A percentile compares a stretch with the other conserved stretches of the same genome.
Conservation (phyloP, 2,329 filamentous ascomycete genomes). For the Hymenotorrendiella dingleyae region DNA sequence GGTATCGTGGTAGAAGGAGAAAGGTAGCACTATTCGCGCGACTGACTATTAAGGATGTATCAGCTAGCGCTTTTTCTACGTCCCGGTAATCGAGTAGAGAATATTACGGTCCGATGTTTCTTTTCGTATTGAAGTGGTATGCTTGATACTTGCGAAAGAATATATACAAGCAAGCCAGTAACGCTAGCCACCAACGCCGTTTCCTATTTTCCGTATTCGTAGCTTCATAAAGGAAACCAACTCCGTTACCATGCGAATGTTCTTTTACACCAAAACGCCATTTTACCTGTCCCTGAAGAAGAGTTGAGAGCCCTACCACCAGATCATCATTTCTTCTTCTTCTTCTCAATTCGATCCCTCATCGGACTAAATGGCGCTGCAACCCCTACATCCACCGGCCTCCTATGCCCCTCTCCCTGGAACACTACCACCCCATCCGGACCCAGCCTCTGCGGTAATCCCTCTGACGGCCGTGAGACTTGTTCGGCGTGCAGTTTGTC, state of each 20-base stretch:
- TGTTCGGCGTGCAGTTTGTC: constrained; percentile 84
- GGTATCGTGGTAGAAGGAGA: too few relatives aligned
- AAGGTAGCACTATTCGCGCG: too few relatives aligned
- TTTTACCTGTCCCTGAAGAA: too few relatives aligned
- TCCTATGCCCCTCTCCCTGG: constrained; percentile 33
- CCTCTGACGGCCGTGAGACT: constrained; percentile 54
- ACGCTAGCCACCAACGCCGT: neutral
- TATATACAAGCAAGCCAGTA: neutral
- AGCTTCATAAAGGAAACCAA: constrained; percentile 1
- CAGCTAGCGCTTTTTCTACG: too few relatives aligned
- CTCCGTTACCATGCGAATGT: neutral
- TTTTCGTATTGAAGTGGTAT: too few relatives aligned
- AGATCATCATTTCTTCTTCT: constrained; percentile 22
- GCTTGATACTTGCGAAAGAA: too few relatives aligned
- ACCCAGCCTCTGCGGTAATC: constrained; percentile 40
- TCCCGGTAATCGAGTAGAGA: too few relatives aligned
- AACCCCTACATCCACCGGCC: constrained; percentile 44
- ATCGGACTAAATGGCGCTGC: constrained; percentile 51
- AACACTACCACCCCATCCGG: constrained; percentile 44
- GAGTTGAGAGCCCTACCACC: too few relatives aligned
- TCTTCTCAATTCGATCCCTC: constrained; percentile 41
- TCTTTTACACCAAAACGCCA: too few relatives aligned
- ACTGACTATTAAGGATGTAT: too few relatives aligned
- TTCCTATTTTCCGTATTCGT: neutral
- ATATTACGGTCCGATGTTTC: too few relatives aligned